Conservation (phyloP, 106 monocot genomes). For the Acorus gramineus region DNA sequence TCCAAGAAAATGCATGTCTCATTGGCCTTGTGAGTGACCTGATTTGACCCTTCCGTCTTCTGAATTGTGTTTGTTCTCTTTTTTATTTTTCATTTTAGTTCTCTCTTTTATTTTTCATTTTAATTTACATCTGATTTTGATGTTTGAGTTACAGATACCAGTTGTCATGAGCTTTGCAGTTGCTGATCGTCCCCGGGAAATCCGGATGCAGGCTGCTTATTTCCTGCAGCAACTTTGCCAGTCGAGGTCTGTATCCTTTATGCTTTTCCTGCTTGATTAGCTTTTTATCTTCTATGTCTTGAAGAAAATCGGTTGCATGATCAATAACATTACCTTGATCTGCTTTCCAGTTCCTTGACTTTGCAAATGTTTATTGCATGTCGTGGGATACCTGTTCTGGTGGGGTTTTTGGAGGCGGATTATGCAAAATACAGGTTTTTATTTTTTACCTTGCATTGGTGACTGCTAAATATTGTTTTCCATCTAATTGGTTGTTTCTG, state of each 20-base stretch:
- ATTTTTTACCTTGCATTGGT: neutral
- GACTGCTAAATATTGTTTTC: neutral
- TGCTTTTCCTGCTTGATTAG: neutral
- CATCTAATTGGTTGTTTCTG: neutral
- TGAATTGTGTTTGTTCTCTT: neutral
- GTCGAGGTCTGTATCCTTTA: constrained; percentile 45
- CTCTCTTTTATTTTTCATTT: neutral
- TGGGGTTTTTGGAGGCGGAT: constrained; percentile 85
- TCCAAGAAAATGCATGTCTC: constrained; percentile 90
- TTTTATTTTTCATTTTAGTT: neutral
- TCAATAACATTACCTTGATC: neutral
- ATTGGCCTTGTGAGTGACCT: constrained; percentile 72
- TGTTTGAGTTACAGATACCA: constrained; percentile 59
- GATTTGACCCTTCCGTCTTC: constrained; percentile 4
- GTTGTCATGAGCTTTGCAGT: constrained; percentile 70
- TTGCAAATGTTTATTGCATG: constrained; percentile 96
- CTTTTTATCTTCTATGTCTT: neutral
- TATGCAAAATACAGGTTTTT: constrained; percentile 87
- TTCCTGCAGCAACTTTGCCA: constrained; percentile 89
- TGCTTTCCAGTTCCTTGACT: constrained; percentile 51
- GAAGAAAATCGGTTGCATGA: neutral
- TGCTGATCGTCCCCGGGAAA: constrained; percentile 62
- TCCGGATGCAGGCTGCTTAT: constrained; percentile 85
- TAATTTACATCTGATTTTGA: neutral
- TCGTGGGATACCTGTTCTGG: constrained; percentile 79